These are phyloP conservation scores for Torulaspora maleeae DNA, from an alignment of 805 yeast genomes.

Conservation along the genomic window DNA sequence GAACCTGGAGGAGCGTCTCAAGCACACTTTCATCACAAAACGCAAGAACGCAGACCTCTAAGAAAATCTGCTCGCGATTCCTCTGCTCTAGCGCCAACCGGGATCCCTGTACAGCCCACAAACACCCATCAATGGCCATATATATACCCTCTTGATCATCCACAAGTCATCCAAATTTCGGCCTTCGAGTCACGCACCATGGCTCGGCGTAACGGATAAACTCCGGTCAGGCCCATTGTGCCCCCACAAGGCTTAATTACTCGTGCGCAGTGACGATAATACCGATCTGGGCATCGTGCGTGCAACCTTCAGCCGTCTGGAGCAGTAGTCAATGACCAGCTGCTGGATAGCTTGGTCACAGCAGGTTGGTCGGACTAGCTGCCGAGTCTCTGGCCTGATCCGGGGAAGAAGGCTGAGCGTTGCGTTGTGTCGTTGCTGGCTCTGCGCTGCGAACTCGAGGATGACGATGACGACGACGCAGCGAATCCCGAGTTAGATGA, in stretches of 20 bases:
- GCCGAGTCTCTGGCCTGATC: constrained; percentile 39
- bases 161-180: neutral
- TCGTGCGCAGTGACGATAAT: neutral
- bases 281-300: neutral
- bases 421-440: neutral
- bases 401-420: constrained; percentile 14
- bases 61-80: neutral
- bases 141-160: neutral
- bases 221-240: constrained; percentile 2
- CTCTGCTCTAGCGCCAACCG: neutral
- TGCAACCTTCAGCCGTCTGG: too few relatives aligned
- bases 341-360: too few relatives aligned
- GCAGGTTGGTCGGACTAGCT: neutral
- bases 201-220: constrained; percentile 8
- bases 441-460: neutral
- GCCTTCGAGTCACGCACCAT: constrained; percentile 1
- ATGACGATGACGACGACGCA: neutral
- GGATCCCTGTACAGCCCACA: neutral
- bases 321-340: too few relatives aligned
- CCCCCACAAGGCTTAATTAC: neutral
- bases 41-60: too few relatives aligned
- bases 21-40: constrained; percentile 1
- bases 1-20: neutral
- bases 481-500: neutral
- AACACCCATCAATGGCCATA: neutral